These are phyloP conservation scores for Fomes fomentarius DNA, from an alignment of 1,284 basidiomycete genomes.

Conservation along the genomic window DNA sequence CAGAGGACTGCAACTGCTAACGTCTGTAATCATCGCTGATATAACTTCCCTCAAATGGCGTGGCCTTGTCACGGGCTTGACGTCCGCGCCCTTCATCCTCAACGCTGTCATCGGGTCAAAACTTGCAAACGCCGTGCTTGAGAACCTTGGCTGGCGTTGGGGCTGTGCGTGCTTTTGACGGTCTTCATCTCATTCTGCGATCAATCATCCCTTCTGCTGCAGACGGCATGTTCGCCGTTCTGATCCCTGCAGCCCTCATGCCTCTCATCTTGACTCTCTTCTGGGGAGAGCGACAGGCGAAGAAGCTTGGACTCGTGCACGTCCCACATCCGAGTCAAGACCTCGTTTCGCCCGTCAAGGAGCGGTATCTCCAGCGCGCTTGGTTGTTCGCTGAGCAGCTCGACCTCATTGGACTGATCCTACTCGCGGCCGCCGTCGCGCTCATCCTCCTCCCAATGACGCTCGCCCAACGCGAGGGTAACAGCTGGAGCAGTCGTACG, in stretches of 20 bases:
- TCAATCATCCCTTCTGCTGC: not conserved
- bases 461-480: conserved; percentile 42
- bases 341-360: conserved; percentile 10
- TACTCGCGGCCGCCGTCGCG: conserved; percentile 54
- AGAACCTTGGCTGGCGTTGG: conserved; percentile 71
- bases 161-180: conserved; percentile 50
- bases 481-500: conserved; percentile 38
- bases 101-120: conserved; percentile 74
- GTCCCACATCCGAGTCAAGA: conserved; percentile 13
- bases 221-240: conserved; percentile 74
- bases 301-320: conserved; percentile 48
- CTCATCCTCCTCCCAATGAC: conserved; percentile 64
- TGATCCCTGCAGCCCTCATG: conserved; percentile 55
- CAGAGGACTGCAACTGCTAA: conserved; percentile 73
- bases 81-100: conserved; percentile 71
- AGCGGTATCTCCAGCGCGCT: conserved; percentile 27
- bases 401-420: conserved; percentile 62
- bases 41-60: conserved; percentile 82
- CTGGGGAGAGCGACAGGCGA: conserved; percentile 72
- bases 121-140: conserved; percentile 60
- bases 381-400: conserved; percentile 48
- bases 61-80: conserved; percentile 66
- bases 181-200: not conserved
- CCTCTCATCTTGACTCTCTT: conserved; percentile 68
- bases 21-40: conserved; percentile 78